phyloP scores from a whole-genome alignment of 257 asterid genomes.

The Lavandula angustifolia region DNA sequence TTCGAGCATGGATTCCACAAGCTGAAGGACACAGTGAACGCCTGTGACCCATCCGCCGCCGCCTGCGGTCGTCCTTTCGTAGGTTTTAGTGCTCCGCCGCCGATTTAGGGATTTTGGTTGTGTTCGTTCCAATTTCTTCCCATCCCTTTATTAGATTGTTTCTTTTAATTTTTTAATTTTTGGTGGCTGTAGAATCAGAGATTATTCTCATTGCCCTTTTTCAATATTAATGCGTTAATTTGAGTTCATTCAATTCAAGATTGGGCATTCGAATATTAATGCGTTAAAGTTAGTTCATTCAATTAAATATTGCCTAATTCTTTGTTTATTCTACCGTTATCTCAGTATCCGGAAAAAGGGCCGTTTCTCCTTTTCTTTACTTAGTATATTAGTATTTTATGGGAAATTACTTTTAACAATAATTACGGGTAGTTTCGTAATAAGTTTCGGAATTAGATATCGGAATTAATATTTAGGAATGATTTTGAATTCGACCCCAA shows the following conservation, averaged over 20 bases:
- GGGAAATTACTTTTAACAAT: too few relatives aligned
- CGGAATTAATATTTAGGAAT: too few relatives aligned
- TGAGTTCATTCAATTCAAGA: slow-evolving; percentile 8
- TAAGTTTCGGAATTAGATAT: too few relatives aligned
- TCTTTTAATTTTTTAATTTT: too few relatives aligned
- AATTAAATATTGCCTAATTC: neutral
- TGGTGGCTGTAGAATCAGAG: neutral
- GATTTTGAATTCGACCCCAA: too few relatives aligned
- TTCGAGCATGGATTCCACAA: slow-evolving; percentile 66
- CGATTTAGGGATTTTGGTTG: slow-evolving; percentile 32
- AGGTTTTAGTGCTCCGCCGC: slow-evolving; percentile 54
- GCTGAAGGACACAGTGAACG: slow-evolving; percentile 47
- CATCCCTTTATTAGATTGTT: neutral
- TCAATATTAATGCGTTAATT: neutral
- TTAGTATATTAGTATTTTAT: too few relatives aligned
- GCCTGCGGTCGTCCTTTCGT: slow-evolving; percentile 48
- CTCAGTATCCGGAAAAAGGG: neutral
- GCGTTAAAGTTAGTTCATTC: slow-evolving; percentile 3
- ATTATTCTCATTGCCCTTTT: neutral
- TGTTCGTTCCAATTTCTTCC: slow-evolving; percentile 1
- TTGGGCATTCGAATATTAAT: neutral
- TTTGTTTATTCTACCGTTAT: neutral
- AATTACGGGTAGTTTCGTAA: too few relatives aligned
- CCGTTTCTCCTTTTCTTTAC: neutral
- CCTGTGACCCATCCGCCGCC: slow-evolving; percentile 20